Evolutionary conservation across 1,284 basidiomycete genomes (phyloP).

Genomic region (Porogramme epimiltina): DNA sequence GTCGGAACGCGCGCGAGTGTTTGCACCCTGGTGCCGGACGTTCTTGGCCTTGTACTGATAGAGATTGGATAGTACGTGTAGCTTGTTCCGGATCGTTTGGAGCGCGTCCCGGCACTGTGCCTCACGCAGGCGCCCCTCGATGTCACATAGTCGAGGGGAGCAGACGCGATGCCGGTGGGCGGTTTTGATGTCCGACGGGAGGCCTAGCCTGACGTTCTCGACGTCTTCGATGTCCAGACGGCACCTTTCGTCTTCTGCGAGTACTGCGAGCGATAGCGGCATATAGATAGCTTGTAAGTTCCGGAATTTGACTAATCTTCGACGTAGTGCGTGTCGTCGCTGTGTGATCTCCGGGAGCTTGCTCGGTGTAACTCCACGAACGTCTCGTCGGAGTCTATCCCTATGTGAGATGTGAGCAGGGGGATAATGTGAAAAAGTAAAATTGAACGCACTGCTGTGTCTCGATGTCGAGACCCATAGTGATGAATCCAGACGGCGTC

Average conservation of each 20-base stretch:
- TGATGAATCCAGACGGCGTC: slow-evolving; percentile 5
- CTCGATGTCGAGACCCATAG: slow-evolving; percentile 16
- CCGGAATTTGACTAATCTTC: slow-evolving; percentile 1
- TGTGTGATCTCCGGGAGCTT: slow-evolving; percentile 1
- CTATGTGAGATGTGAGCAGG: neutral
- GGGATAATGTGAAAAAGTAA: neutral
- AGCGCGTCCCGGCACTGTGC: slow-evolving; percentile 31
- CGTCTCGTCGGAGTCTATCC: neutral
- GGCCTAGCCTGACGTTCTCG: slow-evolving; percentile 7
- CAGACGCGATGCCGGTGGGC: neutral
- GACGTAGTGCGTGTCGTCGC: slow-evolving; percentile 1
- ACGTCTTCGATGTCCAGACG: slow-evolving; percentile 4
- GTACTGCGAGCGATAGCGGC: neutral
- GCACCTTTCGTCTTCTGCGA: neutral
- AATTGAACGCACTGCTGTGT: slow-evolving; percentile 10
- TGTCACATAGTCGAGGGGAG: neutral
- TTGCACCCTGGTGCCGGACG: slow-evolving; percentile 28
- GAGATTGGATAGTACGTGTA: slow-evolving; percentile 27
- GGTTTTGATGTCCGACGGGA: slow-evolving; percentile 11
- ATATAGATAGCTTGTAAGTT: slow-evolving; percentile 11
- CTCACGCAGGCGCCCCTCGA: slow-evolving; percentile 31
- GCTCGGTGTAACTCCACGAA: neutral
- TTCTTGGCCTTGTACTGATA: slow-evolving; percentile 30
- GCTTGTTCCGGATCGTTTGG: slow-evolving; percentile 28
- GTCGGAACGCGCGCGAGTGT: slow-evolving; percentile 22